Base-by-base conservation (phyloP, 2,329 filamentous ascomycete genomes). In the Claviceps lovelessii region DNA sequence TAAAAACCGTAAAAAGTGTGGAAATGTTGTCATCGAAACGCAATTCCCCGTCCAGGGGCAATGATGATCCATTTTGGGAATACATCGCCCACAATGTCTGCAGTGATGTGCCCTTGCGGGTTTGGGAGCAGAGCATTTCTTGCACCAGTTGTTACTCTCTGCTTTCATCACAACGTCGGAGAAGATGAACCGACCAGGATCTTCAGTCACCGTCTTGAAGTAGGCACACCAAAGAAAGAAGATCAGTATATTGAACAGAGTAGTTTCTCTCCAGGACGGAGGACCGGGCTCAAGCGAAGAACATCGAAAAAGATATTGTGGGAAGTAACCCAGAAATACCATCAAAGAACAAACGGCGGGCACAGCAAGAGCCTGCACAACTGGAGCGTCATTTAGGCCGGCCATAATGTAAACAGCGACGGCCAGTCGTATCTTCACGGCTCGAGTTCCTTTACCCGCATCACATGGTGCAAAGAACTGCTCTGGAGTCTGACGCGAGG, bases 31-130 rank as follows among this genome's bases (percentile, higher is more conserved):
- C 67, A 90, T 79, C 13, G 86, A 90, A 53, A 93, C 86, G 72
- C 88, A 94, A 70, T 90, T 91, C 57, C 72, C 74, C 4, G 86
- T 91, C 88, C 88, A 93, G 3, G 88, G 86, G 65, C 88, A 93
- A 71, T 94, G 87, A 70, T 90, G 86, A 70, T 90, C 86, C 86
- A 90, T 90, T 69, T 82, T 85, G 42, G 85, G 84, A 51, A 90
- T 79, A 68, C 86, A 90, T 61, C 84, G 80, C 59, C 74, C 74
- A 71, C 88, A 94, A 61, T 80, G 79, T 58, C 83, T 84, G 71
- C 88, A 94, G 73, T 94, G 88, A 73, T 93, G 88, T 1, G 87
- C 81, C 59, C 88, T 76, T 0, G 84, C 81, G 1, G 88, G 87
- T 64, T 93, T 93, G 13, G 81, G 81, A 39, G 80, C 78, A 50